phyloP scores from a whole-genome alignment of 768 basidiomycete genomes.

The Suillus spraguei region DNA sequence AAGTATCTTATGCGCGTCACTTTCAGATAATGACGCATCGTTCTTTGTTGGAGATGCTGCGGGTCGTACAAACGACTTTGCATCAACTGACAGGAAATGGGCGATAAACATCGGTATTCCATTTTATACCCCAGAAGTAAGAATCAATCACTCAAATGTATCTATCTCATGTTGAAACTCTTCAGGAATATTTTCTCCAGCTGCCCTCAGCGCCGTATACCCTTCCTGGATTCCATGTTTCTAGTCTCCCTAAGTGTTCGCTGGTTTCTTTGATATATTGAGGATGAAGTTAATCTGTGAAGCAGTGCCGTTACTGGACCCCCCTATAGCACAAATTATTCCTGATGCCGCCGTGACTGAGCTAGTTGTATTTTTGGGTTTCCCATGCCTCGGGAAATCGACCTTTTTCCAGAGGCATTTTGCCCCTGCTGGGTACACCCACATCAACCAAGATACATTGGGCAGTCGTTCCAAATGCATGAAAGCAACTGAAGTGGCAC shows the following conservation, averaged over 20 bases:
- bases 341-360: conserved; percentile 33
- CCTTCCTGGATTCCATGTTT: conserved; percentile 73
- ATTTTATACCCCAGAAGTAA: conserved; percentile 87
- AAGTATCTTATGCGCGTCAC: neutral
- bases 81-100: conserved; percentile 84
- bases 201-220: conserved; percentile 42
- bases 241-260: conserved; percentile 38
- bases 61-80: conserved; percentile 76
- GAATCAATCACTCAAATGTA: neutral
- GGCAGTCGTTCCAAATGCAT: conserved; percentile 77
- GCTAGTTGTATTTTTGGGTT: conserved; percentile 64
- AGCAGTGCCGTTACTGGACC: conserved; percentile 42
- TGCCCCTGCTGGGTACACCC: conserved; percentile 63
- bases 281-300: conserved; percentile 2
- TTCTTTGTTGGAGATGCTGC: conserved; percentile 93
- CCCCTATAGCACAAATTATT: conserved; percentile 22
- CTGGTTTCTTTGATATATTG: conserved; percentile 8
- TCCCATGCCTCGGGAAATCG: conserved; percentile 76
- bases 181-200: conserved; percentile 82
- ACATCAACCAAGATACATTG: conserved; percentile 87
- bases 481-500: conserved; percentile 55
- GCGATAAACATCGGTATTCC: conserved; percentile 73
- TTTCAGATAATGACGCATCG: conserved; percentile 60
- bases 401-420: conserved; percentile 78
- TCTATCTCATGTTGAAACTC: conserved; percentile 9